Conservation (phyloP, 306 rosid species). For the Glycyrrhiza uralensis region DNA sequence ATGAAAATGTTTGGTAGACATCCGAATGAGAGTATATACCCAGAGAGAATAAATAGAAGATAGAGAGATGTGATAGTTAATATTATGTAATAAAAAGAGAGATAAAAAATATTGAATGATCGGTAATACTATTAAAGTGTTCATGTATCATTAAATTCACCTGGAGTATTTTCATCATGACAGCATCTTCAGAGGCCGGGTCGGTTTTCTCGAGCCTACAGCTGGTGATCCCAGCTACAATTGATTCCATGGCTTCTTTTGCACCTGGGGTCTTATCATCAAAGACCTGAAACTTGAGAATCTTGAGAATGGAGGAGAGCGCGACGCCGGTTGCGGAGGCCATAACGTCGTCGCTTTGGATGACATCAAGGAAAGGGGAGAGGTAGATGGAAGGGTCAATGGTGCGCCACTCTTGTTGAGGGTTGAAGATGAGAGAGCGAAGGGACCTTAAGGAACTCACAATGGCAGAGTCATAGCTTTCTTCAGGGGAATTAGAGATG, state of each 20-base stretch:
- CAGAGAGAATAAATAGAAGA: too few species aligned
- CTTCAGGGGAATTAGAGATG: constrained; percentile 30
- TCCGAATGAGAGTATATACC: too few species aligned
- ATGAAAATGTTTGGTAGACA: too few species aligned
- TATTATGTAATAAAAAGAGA: too few species aligned
- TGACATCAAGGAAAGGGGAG: constrained; percentile 69
- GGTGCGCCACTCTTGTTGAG: constrained; percentile 72
- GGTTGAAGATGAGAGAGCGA: constrained; percentile 69
- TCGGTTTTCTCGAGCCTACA: constrained; percentile 83
- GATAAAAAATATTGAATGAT: too few species aligned
- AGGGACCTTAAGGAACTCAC: constrained; percentile 68
- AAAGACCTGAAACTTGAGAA: constrained; percentile 64
- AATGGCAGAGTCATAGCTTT: constrained; percentile 44
- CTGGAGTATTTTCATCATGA: constrained; percentile 80
- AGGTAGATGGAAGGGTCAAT: constrained; percentile 75
- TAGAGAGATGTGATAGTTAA: too few species aligned
- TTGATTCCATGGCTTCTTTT: constrained; percentile 47
- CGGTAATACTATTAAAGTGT: too few species aligned
- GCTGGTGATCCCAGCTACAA: constrained; percentile 50
- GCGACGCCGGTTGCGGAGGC: constrained; percentile 74
- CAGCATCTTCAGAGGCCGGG: constrained; percentile 60
- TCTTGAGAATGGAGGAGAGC: constrained; percentile 65
- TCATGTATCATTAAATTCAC: too few species aligned
- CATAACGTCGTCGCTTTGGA: constrained; percentile 69
- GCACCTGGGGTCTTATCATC: constrained; percentile 65